These are phyloP conservation scores for Colletotrichum viniferum DNA, from an alignment of 2,329 filamentous ascomycete genomes.

Conservation along the genomic window DNA sequence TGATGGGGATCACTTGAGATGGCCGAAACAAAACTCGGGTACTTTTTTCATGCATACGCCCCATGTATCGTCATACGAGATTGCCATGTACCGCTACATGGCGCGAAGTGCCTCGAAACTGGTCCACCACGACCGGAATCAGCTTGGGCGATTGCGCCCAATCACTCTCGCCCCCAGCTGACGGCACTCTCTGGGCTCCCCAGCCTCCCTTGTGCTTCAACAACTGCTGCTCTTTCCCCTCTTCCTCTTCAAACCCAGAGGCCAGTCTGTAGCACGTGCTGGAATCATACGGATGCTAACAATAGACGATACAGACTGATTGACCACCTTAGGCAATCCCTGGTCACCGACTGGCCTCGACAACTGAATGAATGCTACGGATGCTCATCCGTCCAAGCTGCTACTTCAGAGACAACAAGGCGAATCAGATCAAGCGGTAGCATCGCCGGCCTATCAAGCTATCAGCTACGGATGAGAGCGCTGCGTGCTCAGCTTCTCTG, in stretches of 20 bases:
- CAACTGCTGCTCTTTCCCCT: background rate
- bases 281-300: background rate
- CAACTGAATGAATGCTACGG: background rate
- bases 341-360: background rate
- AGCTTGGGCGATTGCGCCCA: constrained; percentile 5
- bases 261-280: background rate
- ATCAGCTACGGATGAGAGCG: background rate
- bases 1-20: constrained; percentile 1
- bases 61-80: constrained; percentile 30
- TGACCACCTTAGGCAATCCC: background rate
- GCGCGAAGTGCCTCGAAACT: constrained; percentile 20
- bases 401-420: background rate
- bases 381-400: background rate
- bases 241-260: background rate
- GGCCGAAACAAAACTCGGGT: constrained; percentile 23
- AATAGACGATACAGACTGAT: background rate
- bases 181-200: constrained; percentile 4
- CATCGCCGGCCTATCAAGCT: background rate
- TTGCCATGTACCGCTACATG: constrained; percentile 30
- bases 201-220: background rate
- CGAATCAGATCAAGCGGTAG: background rate
- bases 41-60: constrained; percentile 31
- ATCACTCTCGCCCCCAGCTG: constrained; percentile 10
- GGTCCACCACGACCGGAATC: constrained; percentile 14
- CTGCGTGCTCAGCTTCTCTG: background rate